Base-by-base conservation (phyloP, 2,329 filamentous ascomycete species). In the Zymoseptoria passerinii region DNA sequence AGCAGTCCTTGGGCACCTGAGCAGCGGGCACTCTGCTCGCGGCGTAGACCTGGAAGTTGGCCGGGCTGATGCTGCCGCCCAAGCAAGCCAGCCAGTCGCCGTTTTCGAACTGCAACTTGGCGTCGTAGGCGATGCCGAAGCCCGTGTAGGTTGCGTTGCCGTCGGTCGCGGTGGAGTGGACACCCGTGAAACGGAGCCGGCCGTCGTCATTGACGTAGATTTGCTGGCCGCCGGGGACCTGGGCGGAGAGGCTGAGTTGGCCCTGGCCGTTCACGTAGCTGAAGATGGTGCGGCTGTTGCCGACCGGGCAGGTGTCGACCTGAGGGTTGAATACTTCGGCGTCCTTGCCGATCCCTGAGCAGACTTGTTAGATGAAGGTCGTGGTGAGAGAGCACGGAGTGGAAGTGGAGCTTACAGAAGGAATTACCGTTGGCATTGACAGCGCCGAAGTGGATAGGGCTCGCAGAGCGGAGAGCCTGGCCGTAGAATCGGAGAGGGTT, bases 191-290 rank as follows among this genome's bases (percentile, higher is more conserved):
- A 50, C 60, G 65, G 29, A 72, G 48, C 20, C 63, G 58, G 28
- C 70, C 70, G 16, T 58, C 56, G 13, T 63, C 58, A n/a, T 67
- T 66, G 55, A 71, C 64, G 65, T 70, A 72, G 58, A 66, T 57
- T 54, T 65, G 60, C 57, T 70, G 68, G 50, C 69, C 68, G 52
- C 67, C 68, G 13, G 69, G 68, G 6, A 70, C 68, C n/a, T 56
- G 49, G 49, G 63, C 63, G 55, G 57, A 58, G 57, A 70, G 63
- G 50, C 23, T 20, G 60, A 65, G 49, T 20, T 48, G 48, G 49
- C 61, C n/a, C 40, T 50, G 3, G 58, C 68, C 68, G 55, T 48
- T 51, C 48, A 62, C 61, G 60, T 54, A 65, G 59, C 60, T 61
- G 55, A 69, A 69, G 64, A 67, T 68, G 58, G 55, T 64, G 53